Conservation (phyloP, 2,329 filamentous ascomycete species). For the Fusarium papillatum region DNA sequence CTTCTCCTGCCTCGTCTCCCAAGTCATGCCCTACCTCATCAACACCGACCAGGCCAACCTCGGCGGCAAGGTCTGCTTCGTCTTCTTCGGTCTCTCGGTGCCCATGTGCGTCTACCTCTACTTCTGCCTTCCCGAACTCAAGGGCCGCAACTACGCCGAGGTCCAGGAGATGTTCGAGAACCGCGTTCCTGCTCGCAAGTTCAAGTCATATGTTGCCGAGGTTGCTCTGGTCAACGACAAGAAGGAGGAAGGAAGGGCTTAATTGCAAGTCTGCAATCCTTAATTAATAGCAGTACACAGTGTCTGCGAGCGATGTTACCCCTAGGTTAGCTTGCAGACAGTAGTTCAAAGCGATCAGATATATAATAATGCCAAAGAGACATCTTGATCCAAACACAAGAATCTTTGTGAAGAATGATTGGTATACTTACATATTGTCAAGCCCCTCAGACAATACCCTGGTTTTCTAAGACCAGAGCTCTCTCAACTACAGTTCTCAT, state of each 20-base stretch:
- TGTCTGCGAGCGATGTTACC: not conserved
- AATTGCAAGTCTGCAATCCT: not conserved
- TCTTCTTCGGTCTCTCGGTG: conserved; percentile 47
- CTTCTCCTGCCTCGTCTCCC: conserved; percentile 45
- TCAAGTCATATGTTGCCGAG: conserved; percentile 30
- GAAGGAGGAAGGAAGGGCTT: conserved; percentile 6
- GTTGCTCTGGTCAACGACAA: conserved; percentile 15
- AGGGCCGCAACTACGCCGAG: conserved; percentile 38
- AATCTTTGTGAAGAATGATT: too few relatives aligned
- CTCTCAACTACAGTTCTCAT: too few relatives aligned
- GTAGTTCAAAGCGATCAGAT: not conserved
- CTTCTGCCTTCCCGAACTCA: conserved; percentile 53
- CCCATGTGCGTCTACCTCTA: conserved; percentile 49
- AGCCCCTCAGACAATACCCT: too few relatives aligned
- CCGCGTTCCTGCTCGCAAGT: conserved; percentile 24
- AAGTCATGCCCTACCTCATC: conserved; percentile 48
- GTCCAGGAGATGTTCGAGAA: conserved; percentile 36
- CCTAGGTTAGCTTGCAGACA: not conserved
- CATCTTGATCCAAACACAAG: not conserved
- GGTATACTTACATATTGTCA: too few relatives aligned
- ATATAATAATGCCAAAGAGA: not conserved
- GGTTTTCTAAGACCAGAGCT: too few relatives aligned
- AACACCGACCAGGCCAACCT: conserved; percentile 46
- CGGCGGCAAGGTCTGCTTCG: conserved; percentile 49
- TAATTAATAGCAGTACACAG: not conserved